Conservation (phyloP, 352 stramenopile species). For the Pythium dissotocum region DNA sequence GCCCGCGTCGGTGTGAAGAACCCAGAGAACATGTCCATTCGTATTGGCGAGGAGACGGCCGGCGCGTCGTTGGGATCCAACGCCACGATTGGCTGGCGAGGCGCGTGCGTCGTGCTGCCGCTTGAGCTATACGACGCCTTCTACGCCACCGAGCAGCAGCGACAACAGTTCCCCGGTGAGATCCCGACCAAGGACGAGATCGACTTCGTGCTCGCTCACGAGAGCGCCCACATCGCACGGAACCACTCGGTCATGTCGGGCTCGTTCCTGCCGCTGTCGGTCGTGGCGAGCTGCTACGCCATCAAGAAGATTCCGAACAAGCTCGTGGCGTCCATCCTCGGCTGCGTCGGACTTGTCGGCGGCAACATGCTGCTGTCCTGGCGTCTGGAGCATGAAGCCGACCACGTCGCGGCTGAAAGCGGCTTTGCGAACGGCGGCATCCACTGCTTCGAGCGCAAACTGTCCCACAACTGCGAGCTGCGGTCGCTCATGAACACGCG, state of each 20-base stretch:
- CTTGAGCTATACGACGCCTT: constrained; percentile 83
- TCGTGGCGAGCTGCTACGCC: constrained; percentile 50
- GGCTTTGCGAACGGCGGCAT: constrained; percentile 73
- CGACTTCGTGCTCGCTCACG: constrained; percentile 82
- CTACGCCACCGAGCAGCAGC: constrained; percentile 49
- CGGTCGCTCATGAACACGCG: constrained; percentile 52
- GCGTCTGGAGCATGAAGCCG: constrained; percentile 78
- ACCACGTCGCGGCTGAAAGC: constrained; percentile 67
- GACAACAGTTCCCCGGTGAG: constrained; percentile 41
- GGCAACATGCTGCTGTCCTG: constrained; percentile 74
- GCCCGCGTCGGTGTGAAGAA: constrained; percentile 64
- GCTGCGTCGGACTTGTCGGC: constrained; percentile 44
- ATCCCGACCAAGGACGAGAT: constrained; percentile 74
- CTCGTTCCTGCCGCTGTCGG: constrained; percentile 56
- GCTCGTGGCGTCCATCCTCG: constrained; percentile 49
- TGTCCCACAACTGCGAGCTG: constrained; percentile 74
- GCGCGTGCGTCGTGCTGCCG: constrained; percentile 71
- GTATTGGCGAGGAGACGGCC: constrained; percentile 56
- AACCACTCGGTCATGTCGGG: constrained; percentile 76
- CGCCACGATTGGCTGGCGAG: constrained; percentile 48
- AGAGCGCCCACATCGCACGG: constrained; percentile 80
- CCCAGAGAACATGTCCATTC: constrained; percentile 66
- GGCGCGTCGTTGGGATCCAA: constrained; percentile 72
- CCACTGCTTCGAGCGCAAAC: constrained; percentile 72
- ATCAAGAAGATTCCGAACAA: constrained; percentile 82